Evolutionary conservation across 345 rosid genomes (phyloP).

Genomic region (Linum usitatissimum): DNA sequence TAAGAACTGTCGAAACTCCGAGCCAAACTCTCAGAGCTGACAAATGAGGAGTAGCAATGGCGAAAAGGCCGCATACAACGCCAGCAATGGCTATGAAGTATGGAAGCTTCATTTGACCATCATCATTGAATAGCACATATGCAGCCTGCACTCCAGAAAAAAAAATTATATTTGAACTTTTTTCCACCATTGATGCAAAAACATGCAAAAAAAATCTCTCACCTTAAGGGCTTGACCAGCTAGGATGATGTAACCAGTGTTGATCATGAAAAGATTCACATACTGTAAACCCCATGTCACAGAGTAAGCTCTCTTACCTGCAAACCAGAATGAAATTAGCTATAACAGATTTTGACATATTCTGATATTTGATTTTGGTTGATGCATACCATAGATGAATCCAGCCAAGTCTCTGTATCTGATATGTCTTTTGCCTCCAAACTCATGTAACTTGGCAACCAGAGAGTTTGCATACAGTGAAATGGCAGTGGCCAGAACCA

Average conservation of each 20-base stretch:
- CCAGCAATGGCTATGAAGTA: constrained; percentile 45
- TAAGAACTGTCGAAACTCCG: constrained; percentile 68
- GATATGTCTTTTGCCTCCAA: constrained; percentile 83
- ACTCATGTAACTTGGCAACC: constrained; percentile 74
- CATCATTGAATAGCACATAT: constrained; percentile 41
- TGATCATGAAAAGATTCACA: constrained; percentile 74
- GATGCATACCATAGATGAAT: constrained; percentile 46
- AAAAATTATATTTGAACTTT: no score
- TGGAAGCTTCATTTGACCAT: constrained; percentile 43
- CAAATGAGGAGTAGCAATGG: constrained; percentile 71
- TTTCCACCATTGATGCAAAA: background rate
- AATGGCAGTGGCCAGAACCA: constrained; percentile 49
- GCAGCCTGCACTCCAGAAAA: constrained; percentile 33
- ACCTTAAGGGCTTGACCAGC: constrained; percentile 83
- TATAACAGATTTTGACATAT: background rate
- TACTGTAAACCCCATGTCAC: constrained; percentile 68
- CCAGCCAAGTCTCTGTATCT: constrained; percentile 92
- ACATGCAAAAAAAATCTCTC: constrained; percentile 3
- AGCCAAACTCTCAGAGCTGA: constrained; percentile 80
- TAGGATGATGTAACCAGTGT: constrained; percentile 63
- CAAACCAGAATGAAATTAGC: background rate
- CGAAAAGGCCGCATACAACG: constrained; percentile 50
- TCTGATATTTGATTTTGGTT: no score
- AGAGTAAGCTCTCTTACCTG: constrained; percentile 60
- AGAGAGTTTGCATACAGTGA: constrained; percentile 75